Percentiles rank a stretch among this genome's conserved stretches.
These are phyloP conservation scores for Ilyonectria mors-panacis DNA, from an alignment of 2,329 filamentous ascomycete species.

Conservation along the genomic window DNA sequence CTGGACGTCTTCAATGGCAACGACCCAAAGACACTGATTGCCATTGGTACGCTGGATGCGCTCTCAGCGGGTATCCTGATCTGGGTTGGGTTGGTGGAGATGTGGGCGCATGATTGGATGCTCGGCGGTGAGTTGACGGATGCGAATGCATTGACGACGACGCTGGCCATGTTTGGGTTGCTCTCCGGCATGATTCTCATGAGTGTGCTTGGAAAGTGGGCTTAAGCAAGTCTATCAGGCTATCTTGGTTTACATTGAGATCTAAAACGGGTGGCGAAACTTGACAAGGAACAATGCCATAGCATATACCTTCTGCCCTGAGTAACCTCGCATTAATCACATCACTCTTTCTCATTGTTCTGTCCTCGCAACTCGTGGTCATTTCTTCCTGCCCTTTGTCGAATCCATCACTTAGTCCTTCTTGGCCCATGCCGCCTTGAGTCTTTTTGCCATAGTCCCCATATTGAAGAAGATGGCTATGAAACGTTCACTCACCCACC, in stretches of 20 bases:
- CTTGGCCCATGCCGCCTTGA: slow-evolving; percentile 46
- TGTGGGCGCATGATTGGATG: slow-evolving; percentile 84
- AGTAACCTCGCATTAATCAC: slow-evolving; percentile 9
- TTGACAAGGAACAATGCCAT: neutral
- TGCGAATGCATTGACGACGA: slow-evolving; percentile 63
- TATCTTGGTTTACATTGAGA: neutral
- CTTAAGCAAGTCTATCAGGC: slow-evolving; percentile 56
- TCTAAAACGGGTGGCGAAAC: neutral
- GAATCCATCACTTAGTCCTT: slow-evolving; percentile 24
- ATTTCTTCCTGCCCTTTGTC: neutral
- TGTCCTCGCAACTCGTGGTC: neutral
- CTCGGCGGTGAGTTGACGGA: slow-evolving; percentile 68
- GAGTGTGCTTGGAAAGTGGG: slow-evolving; percentile 84
- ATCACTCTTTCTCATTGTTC: neutral
- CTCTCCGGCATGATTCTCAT: slow-evolving; percentile 77
- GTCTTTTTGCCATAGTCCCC: slow-evolving; percentile 41
- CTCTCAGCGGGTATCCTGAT: slow-evolving; percentile 81
- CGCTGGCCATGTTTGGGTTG: slow-evolving; percentile 66
- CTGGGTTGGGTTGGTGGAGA: slow-evolving; percentile 85
- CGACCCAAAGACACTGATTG: slow-evolving; percentile 75
- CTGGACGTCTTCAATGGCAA: slow-evolving; percentile 81
- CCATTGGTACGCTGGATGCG: slow-evolving; percentile 81
- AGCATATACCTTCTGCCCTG: neutral
- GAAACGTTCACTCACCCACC: slow-evolving; percentile 49
- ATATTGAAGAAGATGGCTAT: slow-evolving; percentile 51